Conservation (phyloP, 345 rosid genomes). For the Gossypium thurberi region DNA sequence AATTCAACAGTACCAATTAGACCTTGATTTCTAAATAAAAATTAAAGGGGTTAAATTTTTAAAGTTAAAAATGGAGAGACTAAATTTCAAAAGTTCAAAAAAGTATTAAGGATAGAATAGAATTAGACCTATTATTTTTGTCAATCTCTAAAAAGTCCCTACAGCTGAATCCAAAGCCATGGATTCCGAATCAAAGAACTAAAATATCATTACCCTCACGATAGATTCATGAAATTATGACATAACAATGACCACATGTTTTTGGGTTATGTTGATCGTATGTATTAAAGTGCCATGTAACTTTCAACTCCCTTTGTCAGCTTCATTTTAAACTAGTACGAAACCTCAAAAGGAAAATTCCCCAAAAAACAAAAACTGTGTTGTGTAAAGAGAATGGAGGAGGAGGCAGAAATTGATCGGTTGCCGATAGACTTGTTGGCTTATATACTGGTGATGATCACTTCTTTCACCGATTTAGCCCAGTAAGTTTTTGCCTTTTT, state of each 20-base stretch:
- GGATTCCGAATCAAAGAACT: neutral
- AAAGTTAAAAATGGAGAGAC: too few species aligned
- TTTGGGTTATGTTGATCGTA: neutral
- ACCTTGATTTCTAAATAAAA: too few species aligned
- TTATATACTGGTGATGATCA: constrained; percentile 46
- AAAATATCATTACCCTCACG: neutral
- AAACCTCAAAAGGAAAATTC: neutral
- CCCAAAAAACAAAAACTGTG: neutral
- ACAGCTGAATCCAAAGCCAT: neutral
- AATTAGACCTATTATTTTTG: too few species aligned
- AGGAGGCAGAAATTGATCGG: constrained; percentile 63
- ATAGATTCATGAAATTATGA: constrained; percentile 21
- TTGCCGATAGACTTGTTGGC: constrained; percentile 73
- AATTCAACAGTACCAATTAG: too few species aligned
- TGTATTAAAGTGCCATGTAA: neutral
- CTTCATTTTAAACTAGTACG: constrained; percentile 3
- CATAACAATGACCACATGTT: constrained; percentile 36
- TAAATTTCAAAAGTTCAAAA: too few species aligned
- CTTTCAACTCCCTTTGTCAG: neutral
- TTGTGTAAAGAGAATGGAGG: constrained; percentile 25
- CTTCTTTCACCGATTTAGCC: constrained; percentile 84
- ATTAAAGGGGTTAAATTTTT: too few species aligned
- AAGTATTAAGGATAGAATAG: too few species aligned
- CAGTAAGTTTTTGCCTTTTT: constrained; percentile 34
- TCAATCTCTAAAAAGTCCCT: neutral